Evolutionary conservation across 169 alveolate species (phyloP).

Genomic region (Eimeria tenella): DNA sequence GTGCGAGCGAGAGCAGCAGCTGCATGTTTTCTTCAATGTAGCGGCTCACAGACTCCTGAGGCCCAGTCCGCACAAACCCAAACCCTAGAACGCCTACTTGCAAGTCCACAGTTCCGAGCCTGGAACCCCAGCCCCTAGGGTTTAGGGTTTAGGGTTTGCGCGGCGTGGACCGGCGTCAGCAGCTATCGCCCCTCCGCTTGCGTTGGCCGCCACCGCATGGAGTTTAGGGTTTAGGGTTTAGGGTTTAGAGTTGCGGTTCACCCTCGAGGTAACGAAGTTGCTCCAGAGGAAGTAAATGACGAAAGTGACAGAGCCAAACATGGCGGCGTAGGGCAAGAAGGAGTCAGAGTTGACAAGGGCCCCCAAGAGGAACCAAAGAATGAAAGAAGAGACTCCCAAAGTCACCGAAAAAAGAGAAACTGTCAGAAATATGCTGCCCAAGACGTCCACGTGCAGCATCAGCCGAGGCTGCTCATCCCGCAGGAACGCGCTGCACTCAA

Average conservation of each 20-base stretch:
- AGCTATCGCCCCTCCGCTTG: too few relatives aligned
- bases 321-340: slow-evolving; percentile 83
- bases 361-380: slow-evolving; percentile 83
- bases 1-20: slow-evolving; percentile 82
- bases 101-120: not conserved
- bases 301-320: slow-evolving; percentile 81
- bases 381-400: slow-evolving; percentile 76
- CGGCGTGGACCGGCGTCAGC: too few relatives aligned
- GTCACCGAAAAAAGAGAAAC: slow-evolving; percentile 76
- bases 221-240: too few relatives aligned
- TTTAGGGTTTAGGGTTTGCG: too few relatives aligned
- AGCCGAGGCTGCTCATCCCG: slow-evolving; percentile 32
- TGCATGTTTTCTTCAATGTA: slow-evolving; percentile 83
- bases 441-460: slow-evolving; percentile 23
- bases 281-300: slow-evolving; percentile 81
- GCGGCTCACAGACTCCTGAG: slow-evolving; percentile 76
- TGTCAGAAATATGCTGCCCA: slow-evolving; percentile 61
- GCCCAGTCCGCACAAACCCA: not conserved
- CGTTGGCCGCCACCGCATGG: too few relatives aligned
- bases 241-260: not conserved
- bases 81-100: not conserved
- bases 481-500: slow-evolving; percentile 45
- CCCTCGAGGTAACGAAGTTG: slow-evolving; percentile 82
- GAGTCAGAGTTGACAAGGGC: slow-evolving; percentile 84
- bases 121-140: too few relatives aligned